Percentiles rank a stretch among this genome's conserved stretches.
Conservation (phyloP, 352 stramenopile genomes). For the Phytopythium kandeliae region DNA sequence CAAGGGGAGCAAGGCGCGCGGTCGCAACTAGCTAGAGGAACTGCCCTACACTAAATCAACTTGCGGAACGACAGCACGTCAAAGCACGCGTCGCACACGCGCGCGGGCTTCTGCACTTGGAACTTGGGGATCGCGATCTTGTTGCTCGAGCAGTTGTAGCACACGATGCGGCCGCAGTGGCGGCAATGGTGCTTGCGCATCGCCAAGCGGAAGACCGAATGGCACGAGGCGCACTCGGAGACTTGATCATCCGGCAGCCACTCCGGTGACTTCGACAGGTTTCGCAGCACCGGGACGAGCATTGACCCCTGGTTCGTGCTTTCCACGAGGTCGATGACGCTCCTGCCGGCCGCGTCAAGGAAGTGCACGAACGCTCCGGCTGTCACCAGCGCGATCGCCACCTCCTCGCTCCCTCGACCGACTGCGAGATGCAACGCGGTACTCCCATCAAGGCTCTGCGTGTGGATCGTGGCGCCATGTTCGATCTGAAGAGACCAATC, state of each 20-base stretch:
- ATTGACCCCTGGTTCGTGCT: conserved; percentile 75
- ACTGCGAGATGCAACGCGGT: conserved; percentile 80
- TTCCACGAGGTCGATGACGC: conserved; percentile 78
- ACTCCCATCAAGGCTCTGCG: conserved; percentile 78
- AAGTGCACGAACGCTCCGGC: conserved; percentile 75
- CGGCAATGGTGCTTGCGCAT: conserved; percentile 84
- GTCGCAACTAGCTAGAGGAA: conserved; percentile 39
- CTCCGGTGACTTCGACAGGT: conserved; percentile 54
- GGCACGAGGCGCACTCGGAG: conserved; percentile 68
- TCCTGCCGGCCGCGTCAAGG: conserved; percentile 73
- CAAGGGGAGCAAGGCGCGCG: no score
- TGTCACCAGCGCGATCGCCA: conserved; percentile 65
- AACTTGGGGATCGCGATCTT: conserved; percentile 85
- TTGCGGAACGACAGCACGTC: conserved; percentile 81
- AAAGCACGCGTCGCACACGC: conserved; percentile 81
- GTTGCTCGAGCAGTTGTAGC: conserved; percentile 84
- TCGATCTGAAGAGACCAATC: conserved; percentile 42
- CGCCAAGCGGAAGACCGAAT: conserved; percentile 63
- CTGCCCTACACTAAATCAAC: no score
- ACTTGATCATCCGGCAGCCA: conserved; percentile 68
- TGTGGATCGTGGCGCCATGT: conserved; percentile 69
- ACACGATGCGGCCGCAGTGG: conserved; percentile 78
- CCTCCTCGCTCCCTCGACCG: conserved; percentile 62
- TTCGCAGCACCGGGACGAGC: conserved; percentile 76
- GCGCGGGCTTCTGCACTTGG: conserved; percentile 54